phyloP scores from a whole-genome alignment of 2,329 filamentous ascomycete genomes.

The Beauveria medogensis region DNA sequence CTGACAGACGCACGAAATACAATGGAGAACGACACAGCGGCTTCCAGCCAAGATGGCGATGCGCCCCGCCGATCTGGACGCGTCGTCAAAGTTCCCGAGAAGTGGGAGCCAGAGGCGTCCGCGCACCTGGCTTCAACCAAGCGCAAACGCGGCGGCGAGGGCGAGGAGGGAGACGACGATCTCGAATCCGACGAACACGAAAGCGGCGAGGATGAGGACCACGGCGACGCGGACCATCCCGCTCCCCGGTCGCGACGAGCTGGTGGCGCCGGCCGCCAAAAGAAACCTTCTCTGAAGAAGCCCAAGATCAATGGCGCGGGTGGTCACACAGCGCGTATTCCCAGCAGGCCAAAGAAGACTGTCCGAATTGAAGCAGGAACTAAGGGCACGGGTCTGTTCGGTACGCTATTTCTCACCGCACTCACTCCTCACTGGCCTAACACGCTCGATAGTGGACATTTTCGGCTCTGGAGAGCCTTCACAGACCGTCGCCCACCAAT shows the following conservation, averaged over 20 bases:
- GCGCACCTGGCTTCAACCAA: constrained; percentile 39
- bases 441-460: constrained; percentile 44
- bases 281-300: constrained; percentile 55
- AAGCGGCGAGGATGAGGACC: constrained; percentile 37
- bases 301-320: constrained; percentile 50
- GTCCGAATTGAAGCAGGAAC: constrained; percentile 43
- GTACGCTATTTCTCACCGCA: constrained; percentile 30
- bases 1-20: constrained; percentile 24
- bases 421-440: constrained; percentile 16
- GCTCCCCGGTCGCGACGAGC: constrained; percentile 30
- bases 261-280: constrained; percentile 36
- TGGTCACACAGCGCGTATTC: constrained; percentile 35
- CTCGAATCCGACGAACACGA: constrained; percentile 36
- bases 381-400: constrained; percentile 47
- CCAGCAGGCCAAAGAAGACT: constrained; percentile 48
- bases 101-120: constrained; percentile 46
- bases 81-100: constrained; percentile 52
- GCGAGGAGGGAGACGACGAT: constrained; percentile 38
- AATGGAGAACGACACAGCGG: constrained; percentile 47
- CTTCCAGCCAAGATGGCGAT: constrained; percentile 42
- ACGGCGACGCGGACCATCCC: constrained; percentile 36
- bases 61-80: constrained; percentile 61
- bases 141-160: constrained; percentile 48
- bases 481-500: constrained; percentile 50
- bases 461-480: constrained; percentile 51